phyloP scores from a whole-genome alignment of 768 basidiomycete species.

The Amanita exitialis region DNA sequence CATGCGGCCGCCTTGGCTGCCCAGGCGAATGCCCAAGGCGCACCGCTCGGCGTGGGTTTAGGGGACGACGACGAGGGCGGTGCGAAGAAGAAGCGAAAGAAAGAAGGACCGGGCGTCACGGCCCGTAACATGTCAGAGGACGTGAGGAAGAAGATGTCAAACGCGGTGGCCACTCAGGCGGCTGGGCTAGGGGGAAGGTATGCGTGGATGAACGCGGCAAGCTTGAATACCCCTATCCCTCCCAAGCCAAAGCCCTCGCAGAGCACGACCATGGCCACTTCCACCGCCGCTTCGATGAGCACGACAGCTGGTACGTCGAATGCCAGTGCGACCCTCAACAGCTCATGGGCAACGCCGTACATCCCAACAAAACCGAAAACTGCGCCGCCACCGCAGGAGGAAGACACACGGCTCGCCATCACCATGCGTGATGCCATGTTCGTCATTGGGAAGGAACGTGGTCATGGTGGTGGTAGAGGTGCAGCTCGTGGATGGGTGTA shows the following conservation, averaged over 20 bases:
- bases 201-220: constrained; percentile 78
- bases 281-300: constrained; percentile 19
- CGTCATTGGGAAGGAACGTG: constrained; percentile 73
- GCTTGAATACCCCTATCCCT: constrained; percentile 24
- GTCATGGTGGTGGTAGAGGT: constrained; percentile 75
- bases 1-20: constrained; percentile 56
- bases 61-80: constrained; percentile 32
- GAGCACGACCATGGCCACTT: constrained; percentile 20
- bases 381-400: constrained; percentile 31
- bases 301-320: constrained; percentile 15
- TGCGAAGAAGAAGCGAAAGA: constrained; percentile 74
- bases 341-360: constrained; percentile 56
- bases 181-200: constrained; percentile 81
- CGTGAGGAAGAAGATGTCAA: constrained; percentile 85
- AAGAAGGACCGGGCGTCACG: constrained; percentile 75
- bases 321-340: constrained; percentile 14
- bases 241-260: constrained; percentile 24
- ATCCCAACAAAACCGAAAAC: constrained; percentile 40
- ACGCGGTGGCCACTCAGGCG: constrained; percentile 81
- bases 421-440: constrained; percentile 80
- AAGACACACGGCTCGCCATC: constrained; percentile 48
- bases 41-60: constrained; percentile 12
- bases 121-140: constrained; percentile 89
- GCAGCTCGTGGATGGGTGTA: constrained; percentile 62
- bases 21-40: constrained; percentile 32